Conservation (phyloP, 2,329 filamentous ascomycete species). For the Fusarium sp. region DNA sequence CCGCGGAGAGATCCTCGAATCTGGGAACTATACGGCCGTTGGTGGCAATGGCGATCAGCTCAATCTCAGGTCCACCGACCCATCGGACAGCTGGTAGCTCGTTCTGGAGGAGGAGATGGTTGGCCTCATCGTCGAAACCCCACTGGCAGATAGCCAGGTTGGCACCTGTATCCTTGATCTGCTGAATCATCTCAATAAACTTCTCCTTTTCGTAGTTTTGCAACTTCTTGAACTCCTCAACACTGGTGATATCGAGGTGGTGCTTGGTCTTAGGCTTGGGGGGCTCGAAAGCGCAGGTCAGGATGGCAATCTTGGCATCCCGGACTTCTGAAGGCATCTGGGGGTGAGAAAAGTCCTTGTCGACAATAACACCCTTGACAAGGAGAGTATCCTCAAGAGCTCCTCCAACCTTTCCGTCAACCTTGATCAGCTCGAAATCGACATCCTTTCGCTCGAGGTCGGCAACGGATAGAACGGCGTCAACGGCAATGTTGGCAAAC, state of each 20-base stretch:
- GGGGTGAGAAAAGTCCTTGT: slow-evolving; percentile 99
- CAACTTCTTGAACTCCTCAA: slow-evolving; percentile 98
- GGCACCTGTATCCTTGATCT: slow-evolving; percentile 96
- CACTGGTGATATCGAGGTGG: slow-evolving; percentile 95
- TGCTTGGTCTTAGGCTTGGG: slow-evolving; percentile 99
- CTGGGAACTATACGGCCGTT: slow-evolving; percentile 97
- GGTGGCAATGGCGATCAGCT: slow-evolving; percentile 97
- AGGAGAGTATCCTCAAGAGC: slow-evolving; percentile 92
- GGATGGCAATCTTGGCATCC: slow-evolving; percentile 96
- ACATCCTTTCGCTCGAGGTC: slow-evolving; percentile 97
- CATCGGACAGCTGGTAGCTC: slow-evolving; percentile 94
- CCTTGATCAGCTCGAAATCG: slow-evolving; percentile 99
- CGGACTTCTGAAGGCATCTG: slow-evolving; percentile 97
- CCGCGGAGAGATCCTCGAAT: slow-evolving; percentile 91
- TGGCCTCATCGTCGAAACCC: slow-evolving; percentile 99
- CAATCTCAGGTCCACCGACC: slow-evolving; percentile 98
- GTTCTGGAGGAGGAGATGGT: slow-evolving; percentile 96
- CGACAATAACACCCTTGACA: slow-evolving; percentile 97
- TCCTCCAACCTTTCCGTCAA: slow-evolving; percentile 97
- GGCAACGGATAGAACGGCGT: slow-evolving; percentile 95
- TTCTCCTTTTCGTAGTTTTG: slow-evolving; percentile 96
- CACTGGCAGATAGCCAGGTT: slow-evolving; percentile 99
- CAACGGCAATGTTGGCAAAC: slow-evolving; percentile 96
- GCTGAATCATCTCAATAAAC: slow-evolving; percentile 98
- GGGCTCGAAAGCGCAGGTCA: slow-evolving; percentile 98